Percentiles rank a stretch among this genome's conserved stretches.
phyloP scores from a whole-genome alignment of 345 rosid species.

The Microcos paniculata region DNA sequence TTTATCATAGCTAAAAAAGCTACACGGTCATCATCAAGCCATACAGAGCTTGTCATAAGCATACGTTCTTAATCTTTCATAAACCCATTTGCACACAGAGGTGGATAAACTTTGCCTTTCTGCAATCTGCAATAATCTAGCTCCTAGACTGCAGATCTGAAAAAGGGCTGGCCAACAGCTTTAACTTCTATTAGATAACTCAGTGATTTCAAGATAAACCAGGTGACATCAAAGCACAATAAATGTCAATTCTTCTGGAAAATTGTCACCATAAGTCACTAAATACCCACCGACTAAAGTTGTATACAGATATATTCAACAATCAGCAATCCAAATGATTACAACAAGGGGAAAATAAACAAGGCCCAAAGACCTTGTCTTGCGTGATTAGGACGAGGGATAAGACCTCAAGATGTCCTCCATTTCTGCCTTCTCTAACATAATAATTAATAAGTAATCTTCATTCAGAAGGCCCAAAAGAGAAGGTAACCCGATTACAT shows the following conservation, averaged over 20 bases:
- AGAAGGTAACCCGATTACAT: neutral
- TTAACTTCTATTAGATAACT: neutral
- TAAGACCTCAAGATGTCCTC: neutral
- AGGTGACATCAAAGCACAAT: neutral
- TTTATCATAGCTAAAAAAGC: neutral
- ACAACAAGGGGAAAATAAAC: neutral
- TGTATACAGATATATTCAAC: neutral
- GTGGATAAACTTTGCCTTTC: neutral
- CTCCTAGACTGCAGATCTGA: neutral
- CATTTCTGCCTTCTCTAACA: neutral
- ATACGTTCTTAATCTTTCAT: neutral
- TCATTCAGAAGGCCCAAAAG: neutral
- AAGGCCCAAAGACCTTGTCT: neutral
- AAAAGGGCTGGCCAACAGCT: neutral
- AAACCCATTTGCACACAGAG: neutral
- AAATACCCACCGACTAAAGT: neutral
- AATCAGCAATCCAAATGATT: neutral
- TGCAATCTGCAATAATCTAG: neutral
- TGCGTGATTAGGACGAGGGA: neutral
- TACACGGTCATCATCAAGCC: neutral
- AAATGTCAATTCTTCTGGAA: slow-evolving; percentile 1
- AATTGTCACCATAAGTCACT: neutral
- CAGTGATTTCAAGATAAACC: neutral
- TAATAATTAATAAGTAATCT: neutral
- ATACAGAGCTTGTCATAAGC: neutral